Evolutionary conservation across 2,329 filamentous ascomycete species (phyloP).

Genomic region (Geosmithia putterillii): DNA sequence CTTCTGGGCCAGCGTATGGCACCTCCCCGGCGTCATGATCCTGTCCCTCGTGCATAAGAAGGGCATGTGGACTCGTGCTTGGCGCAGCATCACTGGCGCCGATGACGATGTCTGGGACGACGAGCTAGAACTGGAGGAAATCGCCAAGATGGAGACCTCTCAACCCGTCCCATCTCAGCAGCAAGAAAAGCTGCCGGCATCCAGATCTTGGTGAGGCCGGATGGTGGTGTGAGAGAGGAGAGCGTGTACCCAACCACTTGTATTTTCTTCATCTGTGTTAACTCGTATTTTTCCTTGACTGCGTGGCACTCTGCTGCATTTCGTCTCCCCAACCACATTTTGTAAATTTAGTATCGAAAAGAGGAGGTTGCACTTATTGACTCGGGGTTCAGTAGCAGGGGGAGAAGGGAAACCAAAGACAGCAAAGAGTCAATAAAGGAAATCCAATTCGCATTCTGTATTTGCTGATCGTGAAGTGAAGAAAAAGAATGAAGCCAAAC

Average conservation of each 20-base stretch:
- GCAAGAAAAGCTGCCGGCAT: background rate
- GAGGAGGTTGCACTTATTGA: background rate
- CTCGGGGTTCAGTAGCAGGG: no score
- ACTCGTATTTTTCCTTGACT: slow-evolving; percentile 1
- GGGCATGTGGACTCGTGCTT: slow-evolving; percentile 78
- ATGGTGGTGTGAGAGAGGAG: background rate
- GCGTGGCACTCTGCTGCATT: background rate
- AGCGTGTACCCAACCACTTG: background rate
- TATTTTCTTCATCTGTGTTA: background rate
- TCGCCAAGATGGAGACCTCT: slow-evolving; percentile 19
- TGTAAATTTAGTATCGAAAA: background rate
- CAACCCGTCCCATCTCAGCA: background rate
- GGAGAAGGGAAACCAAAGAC: no score
- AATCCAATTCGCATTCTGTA: background rate
- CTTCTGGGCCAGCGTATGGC: slow-evolving; percentile 98
- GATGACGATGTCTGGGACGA: slow-evolving; percentile 46
- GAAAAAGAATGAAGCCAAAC: background rate
- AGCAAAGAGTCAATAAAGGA: background rate
- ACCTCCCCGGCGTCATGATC: slow-evolving; percentile 80
- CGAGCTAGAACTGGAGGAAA: slow-evolving; percentile 35
- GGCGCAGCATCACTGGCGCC: slow-evolving; percentile 52
- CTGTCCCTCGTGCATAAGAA: slow-evolving; percentile 88
- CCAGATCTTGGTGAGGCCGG: background rate
- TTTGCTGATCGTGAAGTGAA: background rate
- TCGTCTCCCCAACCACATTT: background rate